phyloP scores from a whole-genome alignment of 2,329 filamentous ascomycete genomes.

The Hypoxylon sp. region DNA sequence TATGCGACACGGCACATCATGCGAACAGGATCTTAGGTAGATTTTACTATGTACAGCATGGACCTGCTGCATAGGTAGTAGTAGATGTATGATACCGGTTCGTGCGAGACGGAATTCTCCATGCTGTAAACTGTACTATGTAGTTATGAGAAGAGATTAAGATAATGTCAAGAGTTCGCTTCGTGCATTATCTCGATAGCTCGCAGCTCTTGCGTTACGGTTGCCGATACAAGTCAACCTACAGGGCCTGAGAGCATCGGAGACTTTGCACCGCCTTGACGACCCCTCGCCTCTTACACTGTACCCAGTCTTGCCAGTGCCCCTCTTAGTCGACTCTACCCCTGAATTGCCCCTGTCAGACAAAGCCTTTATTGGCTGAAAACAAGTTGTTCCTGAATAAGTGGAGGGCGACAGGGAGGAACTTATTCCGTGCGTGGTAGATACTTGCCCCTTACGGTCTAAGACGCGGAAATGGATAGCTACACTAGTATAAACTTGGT shows the following conservation, averaged over 20 bases:
- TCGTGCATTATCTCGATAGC: slow-evolving; percentile 26
- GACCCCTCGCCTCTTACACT: too few species aligned
- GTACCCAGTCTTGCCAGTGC: too few species aligned
- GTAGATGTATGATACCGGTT: slow-evolving; percentile 20
- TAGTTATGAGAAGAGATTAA: slow-evolving; percentile 28
- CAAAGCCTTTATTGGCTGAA: slow-evolving; percentile 27
- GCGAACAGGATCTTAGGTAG: not conserved
- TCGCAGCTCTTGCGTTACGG: slow-evolving; percentile 8
- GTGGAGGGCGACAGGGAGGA: slow-evolving; percentile 17
- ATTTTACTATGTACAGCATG: too few species aligned
- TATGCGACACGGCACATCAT: too few species aligned
- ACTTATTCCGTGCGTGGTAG: slow-evolving; percentile 6
- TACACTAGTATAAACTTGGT: slow-evolving; percentile 3
- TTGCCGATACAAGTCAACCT: too few species aligned
- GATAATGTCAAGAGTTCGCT: slow-evolving; percentile 1
- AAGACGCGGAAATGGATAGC: not conserved
- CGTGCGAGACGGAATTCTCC: slow-evolving; percentile 29
- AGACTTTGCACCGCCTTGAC: slow-evolving; percentile 17
- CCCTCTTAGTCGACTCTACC: slow-evolving; percentile 16
- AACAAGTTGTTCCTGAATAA: slow-evolving; percentile 31
- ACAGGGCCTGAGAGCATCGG: slow-evolving; percentile 6
- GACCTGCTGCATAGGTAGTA: too few species aligned
- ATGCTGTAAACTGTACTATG: too few species aligned
- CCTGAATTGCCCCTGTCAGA: slow-evolving; percentile 32
- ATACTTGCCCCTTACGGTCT: not conserved